These are phyloP conservation scores for Paraphysoderma sedebokerense DNA, from an alignment of 371 early-diverging fungal species.

Conservation along the genomic window DNA sequence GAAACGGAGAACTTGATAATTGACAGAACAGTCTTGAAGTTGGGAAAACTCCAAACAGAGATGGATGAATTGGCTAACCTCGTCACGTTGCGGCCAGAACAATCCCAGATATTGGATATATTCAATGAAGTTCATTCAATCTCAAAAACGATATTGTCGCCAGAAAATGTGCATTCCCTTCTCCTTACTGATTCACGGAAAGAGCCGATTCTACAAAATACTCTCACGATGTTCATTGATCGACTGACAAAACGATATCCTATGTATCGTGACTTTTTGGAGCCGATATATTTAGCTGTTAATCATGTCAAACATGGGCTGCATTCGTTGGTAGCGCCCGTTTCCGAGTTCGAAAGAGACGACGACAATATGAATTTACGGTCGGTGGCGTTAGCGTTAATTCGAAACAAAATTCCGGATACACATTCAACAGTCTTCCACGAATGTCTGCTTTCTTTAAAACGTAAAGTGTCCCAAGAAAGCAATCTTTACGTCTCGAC, in stretches of 20 bases:
- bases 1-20: conserved; percentile 27
- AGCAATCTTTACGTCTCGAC: conserved; percentile 41
- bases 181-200: conserved; percentile 22
- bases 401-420: too few relatives aligned
- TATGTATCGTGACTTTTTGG: conserved; percentile 54
- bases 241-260: conserved; percentile 34
- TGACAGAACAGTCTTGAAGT: conserved; percentile 6
- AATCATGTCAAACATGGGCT: conserved; percentile 64
- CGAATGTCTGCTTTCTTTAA: conserved; percentile 19
- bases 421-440: conserved; percentile 17
- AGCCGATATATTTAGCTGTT: conserved; percentile 47
- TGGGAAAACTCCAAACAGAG: conserved; percentile 11
- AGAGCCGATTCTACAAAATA: conserved; percentile 50
- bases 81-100: conserved; percentile 47
- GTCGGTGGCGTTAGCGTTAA: too few relatives aligned
- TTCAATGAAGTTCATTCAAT: conserved; percentile 55
- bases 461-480: conserved; percentile 1
- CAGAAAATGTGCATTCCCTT: conserved; percentile 17
- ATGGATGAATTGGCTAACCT: conserved; percentile 12
- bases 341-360: conserved; percentile 10
- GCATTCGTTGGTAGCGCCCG: conserved; percentile 26
- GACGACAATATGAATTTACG: conserved; percentile 21
- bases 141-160: conserved; percentile 42
- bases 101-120: conserved; percentile 49
- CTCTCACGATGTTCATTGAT: conserved; percentile 46